Evolutionary conservation across 176 grass and related monocot species (phyloP).

Genomic region (Poa pratensis): DNA sequence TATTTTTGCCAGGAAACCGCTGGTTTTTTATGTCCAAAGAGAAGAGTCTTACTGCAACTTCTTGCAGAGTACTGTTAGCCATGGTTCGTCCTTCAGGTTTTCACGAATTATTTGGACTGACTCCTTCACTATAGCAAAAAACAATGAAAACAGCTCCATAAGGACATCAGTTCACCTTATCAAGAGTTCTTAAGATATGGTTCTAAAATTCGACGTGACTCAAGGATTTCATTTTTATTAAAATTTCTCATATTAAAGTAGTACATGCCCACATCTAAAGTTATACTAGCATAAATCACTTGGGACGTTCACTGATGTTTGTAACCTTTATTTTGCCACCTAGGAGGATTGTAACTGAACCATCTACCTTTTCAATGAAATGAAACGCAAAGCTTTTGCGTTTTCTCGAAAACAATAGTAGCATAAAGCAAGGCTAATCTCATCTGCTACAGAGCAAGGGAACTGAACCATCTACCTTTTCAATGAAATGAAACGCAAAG

Average conservation of each 20-base stretch:
- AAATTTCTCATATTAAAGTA: background rate
- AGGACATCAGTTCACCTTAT: conserved; percentile 24
- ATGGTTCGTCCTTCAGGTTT: conserved; percentile 83
- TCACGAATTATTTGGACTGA: conserved; percentile 77
- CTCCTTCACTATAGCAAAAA: conserved; percentile 66
- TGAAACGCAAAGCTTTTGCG: no score
- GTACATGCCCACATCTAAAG: background rate
- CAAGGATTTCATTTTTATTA: background rate
- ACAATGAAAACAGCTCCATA: conserved; percentile 20
- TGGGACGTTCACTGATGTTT: no score
- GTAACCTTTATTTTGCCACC: no score
- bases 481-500: no score
- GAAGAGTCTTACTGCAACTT: conserved; percentile 68
- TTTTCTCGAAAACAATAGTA: no score
- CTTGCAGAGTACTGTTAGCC: conserved; percentile 70
- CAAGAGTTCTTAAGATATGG: background rate
- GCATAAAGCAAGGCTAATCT: no score
- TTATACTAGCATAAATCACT: conserved; percentile 24
- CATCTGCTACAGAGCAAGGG: no score
- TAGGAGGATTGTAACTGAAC: no score
- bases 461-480: no score
- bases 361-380: no score
- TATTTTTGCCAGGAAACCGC: background rate
- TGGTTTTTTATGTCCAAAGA: conserved; percentile 13
- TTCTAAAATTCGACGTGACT: background rate